Base-by-base conservation (phyloP, 345 rosid species). In the Gossypium raimondii region DNA sequence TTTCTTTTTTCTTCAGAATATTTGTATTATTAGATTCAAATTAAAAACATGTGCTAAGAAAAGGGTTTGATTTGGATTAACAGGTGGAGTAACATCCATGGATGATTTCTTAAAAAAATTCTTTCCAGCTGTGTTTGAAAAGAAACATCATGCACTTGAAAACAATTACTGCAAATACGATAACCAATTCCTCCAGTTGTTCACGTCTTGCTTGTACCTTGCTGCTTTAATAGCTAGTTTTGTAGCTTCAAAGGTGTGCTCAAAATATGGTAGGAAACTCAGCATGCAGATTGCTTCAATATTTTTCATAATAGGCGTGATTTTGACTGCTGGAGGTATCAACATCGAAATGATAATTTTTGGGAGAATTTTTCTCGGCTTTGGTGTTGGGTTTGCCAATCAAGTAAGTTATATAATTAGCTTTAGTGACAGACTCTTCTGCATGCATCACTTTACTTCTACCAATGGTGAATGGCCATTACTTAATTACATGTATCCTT, bases 81-180 rank as follows among this genome's bases (percentile, higher is more conserved):
- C 67, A 88, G 97, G 97, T 29, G 98, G 98, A 20, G 94, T 93
- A 20, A 85, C 97, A 18, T 76, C 92, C 16, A 93, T 93, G 98
- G 94, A 89, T 69, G 90, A 82, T 75, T 91, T 93, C 90, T 76
- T 91, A 83, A 73, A 82, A 72, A 58, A 76, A 14, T 91, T 93
- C 74, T 93, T 91, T 59, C 91, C 85, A 1, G n/a, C 18, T 8
- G 97, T 93, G 50, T 89, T 82, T 80, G 85, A 77, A 60, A 87
- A 41, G 85, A 89, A 91, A 77, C 80, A 82, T 52, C 86, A 80
- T 9, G 92, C 70, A 0, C 88, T 75, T 5, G 86, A 89, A 38
- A 79, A 89, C 81, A 91, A 93, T 70, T 93, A 93, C 81, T 93
- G 98, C 82, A 93, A 91, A 74, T 93, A 78, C 56, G 86, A 87